Conservation (phyloP, 2,329 filamentous ascomycete genomes). For the Fusarium sp. region DNA sequence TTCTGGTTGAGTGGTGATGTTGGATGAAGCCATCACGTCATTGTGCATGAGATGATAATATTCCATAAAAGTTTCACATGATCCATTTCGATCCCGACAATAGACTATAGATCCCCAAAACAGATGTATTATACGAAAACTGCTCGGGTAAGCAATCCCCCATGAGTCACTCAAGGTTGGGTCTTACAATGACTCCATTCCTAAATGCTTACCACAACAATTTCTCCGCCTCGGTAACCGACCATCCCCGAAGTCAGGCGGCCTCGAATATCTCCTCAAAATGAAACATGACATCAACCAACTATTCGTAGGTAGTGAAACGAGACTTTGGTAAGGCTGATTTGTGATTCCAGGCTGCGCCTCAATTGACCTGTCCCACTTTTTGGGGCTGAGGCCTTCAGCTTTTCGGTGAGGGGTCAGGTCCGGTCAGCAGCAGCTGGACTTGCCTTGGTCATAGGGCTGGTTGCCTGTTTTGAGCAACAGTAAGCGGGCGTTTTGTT, state of each 20-base stretch:
- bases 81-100: no score
- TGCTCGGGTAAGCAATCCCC: not conserved
- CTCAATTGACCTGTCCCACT: slow-evolving; percentile 7
- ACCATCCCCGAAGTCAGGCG: slow-evolving; percentile 2
- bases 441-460: slow-evolving; percentile 2
- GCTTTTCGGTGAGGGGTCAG: slow-evolving; percentile 2
- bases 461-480: not conserved
- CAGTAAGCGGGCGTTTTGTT: slow-evolving; percentile 16
- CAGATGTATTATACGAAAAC: not conserved
- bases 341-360: not conserved
- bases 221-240: not conserved
- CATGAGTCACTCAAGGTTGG: not conserved
- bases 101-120: not conserved
- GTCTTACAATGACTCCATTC: not conserved
- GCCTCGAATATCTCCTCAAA: not conserved
- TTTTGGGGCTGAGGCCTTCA: slow-evolving; percentile 22
- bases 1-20: slow-evolving; percentile 25
- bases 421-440: no score
- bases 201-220: not conserved
- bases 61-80: not conserved
- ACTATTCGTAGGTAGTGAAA: not conserved
- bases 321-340: not conserved
- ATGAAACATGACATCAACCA: no score
- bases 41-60: not conserved
- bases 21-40: not conserved